These are phyloP conservation scores for Hypholoma sublateritium DNA, from an alignment of 768 basidiomycete genomes.

Conservation along the genomic window DNA sequence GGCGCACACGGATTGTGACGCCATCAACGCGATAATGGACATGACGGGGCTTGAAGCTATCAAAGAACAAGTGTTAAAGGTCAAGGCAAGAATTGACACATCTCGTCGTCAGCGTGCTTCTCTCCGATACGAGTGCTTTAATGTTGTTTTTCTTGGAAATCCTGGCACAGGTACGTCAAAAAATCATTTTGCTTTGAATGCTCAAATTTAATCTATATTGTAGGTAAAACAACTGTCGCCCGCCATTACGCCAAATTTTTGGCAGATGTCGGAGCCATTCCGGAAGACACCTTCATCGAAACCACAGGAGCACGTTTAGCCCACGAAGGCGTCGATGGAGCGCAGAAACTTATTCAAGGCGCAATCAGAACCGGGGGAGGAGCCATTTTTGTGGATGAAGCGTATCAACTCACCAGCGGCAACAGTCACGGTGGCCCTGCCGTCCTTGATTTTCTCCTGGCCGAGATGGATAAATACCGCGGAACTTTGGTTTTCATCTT, in stretches of 20 bases:
- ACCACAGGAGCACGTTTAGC: constrained; percentile 63
- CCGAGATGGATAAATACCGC: constrained; percentile 73
- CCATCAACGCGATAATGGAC: constrained; percentile 65
- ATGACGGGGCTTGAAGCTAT: constrained; percentile 71
- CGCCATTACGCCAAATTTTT: constrained; percentile 63
- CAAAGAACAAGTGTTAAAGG: constrained; percentile 57
- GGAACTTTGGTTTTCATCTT: constrained; percentile 68
- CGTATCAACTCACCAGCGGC: constrained; percentile 59
- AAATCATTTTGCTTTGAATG: background rate
- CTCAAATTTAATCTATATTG: background rate
- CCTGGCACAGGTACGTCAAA: constrained; percentile 64
- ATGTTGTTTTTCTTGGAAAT: constrained; percentile 64
- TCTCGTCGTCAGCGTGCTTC: constrained; percentile 46
- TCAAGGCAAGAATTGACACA: constrained; percentile 41
- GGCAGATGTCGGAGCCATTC: constrained; percentile 50
- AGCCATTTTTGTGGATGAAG: constrained; percentile 68
- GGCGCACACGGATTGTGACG: constrained; percentile 47
- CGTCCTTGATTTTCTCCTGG: constrained; percentile 68
- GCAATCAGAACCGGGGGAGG: constrained; percentile 58
- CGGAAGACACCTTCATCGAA: constrained; percentile 55
- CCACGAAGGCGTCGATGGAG: constrained; percentile 52
- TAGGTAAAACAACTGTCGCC: constrained; percentile 55
- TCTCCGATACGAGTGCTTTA: constrained; percentile 56
- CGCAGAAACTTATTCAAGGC: constrained; percentile 47
- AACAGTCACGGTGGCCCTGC: constrained; percentile 50